phyloP scores from a whole-genome alignment of 805 yeast species.

The Pichia gijzeniarum region DNA sequence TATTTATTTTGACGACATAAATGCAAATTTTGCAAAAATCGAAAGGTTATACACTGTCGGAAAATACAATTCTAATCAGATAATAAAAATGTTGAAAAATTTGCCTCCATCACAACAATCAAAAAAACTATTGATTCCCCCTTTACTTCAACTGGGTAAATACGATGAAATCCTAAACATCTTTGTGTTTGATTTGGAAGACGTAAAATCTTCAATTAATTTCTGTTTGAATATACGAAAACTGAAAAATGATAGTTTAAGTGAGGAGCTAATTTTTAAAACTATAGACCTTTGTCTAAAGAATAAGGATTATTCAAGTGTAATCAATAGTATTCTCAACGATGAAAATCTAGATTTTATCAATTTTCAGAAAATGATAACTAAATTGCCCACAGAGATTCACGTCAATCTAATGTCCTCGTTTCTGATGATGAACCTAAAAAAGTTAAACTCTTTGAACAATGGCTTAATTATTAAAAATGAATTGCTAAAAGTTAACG shows the following conservation, averaged over 20 bases:
- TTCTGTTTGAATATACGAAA: constrained; percentile 50
- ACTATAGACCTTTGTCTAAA: constrained; percentile 37
- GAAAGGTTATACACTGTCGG: constrained; percentile 29
- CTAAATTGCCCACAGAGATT: constrained; percentile 45
- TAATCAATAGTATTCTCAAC: constrained; percentile 28
- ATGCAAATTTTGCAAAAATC: constrained; percentile 27
- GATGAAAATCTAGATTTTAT: constrained; percentile 21
- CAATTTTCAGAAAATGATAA: constrained; percentile 34
- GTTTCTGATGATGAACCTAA: constrained; percentile 41
- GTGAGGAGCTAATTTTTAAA: constrained; percentile 36
- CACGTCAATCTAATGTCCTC: constrained; percentile 36
- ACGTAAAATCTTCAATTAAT: constrained; percentile 49
- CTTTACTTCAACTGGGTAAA: constrained; percentile 52
- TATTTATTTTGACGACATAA: constrained; percentile 34
- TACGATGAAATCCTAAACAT: constrained; percentile 61
- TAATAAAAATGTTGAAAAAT: constrained; percentile 21
- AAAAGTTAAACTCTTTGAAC: constrained; percentile 34
- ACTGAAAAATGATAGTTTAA: constrained; percentile 12
- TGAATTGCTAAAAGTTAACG: constrained; percentile 48
- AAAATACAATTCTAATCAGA: constrained; percentile 34
- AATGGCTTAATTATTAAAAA: constrained; percentile 37
- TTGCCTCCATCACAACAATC: constrained; percentile 17
- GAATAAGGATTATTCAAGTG: constrained; percentile 11
- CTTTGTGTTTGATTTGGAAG: constrained; percentile 49
- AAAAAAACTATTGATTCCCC: constrained; percentile 45